Base-by-base conservation (phyloP, 2,329 filamentous ascomycete species). In the Huntiella omanensis region DNA sequence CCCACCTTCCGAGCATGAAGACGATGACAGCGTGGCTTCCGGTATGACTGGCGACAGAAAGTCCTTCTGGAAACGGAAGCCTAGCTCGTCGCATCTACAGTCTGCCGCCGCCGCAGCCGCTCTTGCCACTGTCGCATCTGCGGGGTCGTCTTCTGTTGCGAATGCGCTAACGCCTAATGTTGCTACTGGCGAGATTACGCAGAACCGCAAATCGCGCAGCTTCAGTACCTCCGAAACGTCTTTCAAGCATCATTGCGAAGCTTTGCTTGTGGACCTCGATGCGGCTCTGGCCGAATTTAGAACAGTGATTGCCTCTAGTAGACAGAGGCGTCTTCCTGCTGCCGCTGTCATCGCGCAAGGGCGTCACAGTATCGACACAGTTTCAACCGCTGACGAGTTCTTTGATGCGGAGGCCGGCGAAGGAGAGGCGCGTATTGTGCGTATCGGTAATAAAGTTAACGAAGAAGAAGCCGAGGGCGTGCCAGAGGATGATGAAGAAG, bases 51-150 rank as follows among this genome's bases (percentile, higher is more conserved):
- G 22, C 5, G 40, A 28, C 16, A 43, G 28, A 43, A 73, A 76
- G 49, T 69, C 84, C 0, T 96, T 98, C 57, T 98, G 91, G 91
- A 93, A 86, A 60, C 77, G 88, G 41, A 95, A 93, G 62, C 68
- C 79, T 1, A 87, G 77, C 54, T 64, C 65, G 1, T 59, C 68
- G 15, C 59, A 64, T 2, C 56, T 66, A 1, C 34, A 48, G 15
- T 46, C 45, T 12, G 58, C 62, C 22, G 57, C 60, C 7, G 52
- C 65, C 15, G 62, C 67, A 5, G 53, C 60, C 1, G 40, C 44
- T 4, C 22, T 45, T 17, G 40, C 40, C 12, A 55, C 62, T 2
- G 60, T 66, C 0, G 59, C 62, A 2, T 62, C 69, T 0, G 57
- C 62, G 6, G 63, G 43, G 15, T 45, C 66, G 2, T 59, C 59